phyloP scores from a whole-genome alignment of 2,329 filamentous ascomycete genomes.

The Xylariaceae sp. region DNA sequence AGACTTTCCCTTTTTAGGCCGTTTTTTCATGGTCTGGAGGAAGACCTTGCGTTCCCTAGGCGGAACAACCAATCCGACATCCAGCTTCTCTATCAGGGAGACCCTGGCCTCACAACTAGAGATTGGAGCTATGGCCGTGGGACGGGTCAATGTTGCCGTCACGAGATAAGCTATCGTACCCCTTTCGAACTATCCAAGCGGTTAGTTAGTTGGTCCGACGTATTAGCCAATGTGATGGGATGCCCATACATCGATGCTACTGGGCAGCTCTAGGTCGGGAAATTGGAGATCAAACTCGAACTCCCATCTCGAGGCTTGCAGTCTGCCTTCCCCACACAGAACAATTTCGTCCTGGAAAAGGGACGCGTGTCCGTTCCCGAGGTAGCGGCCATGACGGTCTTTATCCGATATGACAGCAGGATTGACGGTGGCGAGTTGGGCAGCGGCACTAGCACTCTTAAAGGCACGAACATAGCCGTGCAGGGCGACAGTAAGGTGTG shows the following conservation, averaged over 20 bases:
- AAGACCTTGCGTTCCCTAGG: conserved; percentile 81
- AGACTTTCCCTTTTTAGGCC: conserved; percentile 59
- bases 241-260: conserved; percentile 81
- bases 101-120: conserved; percentile 78
- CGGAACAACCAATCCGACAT: conserved; percentile 69
- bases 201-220: conserved; percentile 16
- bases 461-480: conserved; percentile 77
- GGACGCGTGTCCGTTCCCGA: conserved; percentile 73
- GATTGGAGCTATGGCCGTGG: conserved; percentile 78
- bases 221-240: conserved; percentile 14
- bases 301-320: conserved; percentile 71
- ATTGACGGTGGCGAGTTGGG: conserved; percentile 43
- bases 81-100: conserved; percentile 73
- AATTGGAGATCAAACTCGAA: conserved; percentile 75
- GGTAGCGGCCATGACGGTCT: conserved; percentile 52
- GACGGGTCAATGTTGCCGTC: conserved; percentile 82
- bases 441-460: conserved; percentile 60
- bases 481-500: conserved; percentile 72
- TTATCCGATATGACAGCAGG: conserved; percentile 38
- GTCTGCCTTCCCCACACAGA: conserved; percentile 70
- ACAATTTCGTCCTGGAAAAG: conserved; percentile 80
- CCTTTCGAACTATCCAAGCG: conserved; percentile 72
- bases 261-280: conserved; percentile 67
- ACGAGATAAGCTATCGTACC: conserved; percentile 90
- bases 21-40: conserved; percentile 77